Base-by-base conservation (phyloP, 257 asterid genomes). In the Solanum chaucha region DNA sequence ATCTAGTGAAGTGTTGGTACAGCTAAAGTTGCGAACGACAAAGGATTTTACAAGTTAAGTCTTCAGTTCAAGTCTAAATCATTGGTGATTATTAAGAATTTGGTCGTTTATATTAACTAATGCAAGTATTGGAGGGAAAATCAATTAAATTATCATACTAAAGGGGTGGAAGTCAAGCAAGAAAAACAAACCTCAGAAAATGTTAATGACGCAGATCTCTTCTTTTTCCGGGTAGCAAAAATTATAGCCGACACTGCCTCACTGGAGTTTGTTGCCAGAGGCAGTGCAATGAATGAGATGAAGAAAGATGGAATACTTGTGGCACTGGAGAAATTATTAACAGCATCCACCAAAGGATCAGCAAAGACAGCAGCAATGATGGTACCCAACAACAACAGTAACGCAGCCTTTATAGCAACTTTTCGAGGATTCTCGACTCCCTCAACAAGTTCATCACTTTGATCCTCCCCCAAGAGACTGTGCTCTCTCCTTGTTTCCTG, bases 181-280 rank as follows among this genome's bases (percentile, higher is more conserved):
- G 20, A 28, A 28, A 30, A 81, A 38, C 89, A 78, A 8, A 97
- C 99, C 99, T 97, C 99, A 22, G 99, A 97, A 84, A 95, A 97
- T 65, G 99, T 95, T 90, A 97, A 82, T 0, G 99, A 95, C 4
- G 98, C 96, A 74, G 98, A 94, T 93, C 93, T 94, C 10, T 74
- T n/a, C 74, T 91, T 97, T 84, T 97, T 97, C 91, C 98, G 89
- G 92, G 90, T 90, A 88, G 99, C 93, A 87, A 97, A 95, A 84
- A 97, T 94, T 70, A 95, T 92, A 61, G 99, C 99, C 2, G 99
- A 92, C 28, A 97, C 98, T 0, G 99, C 99, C 91, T 97, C 98
- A 65, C 98, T 96, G 61, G 99, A 94, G 93, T 97, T 97, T 88
- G 99, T 97, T 86, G 99, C 99, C 86, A 97, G 61, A n/a, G 99